Conservation (phyloP, 179 eudicot genomes). For the Amaranthus tricolor region DNA sequence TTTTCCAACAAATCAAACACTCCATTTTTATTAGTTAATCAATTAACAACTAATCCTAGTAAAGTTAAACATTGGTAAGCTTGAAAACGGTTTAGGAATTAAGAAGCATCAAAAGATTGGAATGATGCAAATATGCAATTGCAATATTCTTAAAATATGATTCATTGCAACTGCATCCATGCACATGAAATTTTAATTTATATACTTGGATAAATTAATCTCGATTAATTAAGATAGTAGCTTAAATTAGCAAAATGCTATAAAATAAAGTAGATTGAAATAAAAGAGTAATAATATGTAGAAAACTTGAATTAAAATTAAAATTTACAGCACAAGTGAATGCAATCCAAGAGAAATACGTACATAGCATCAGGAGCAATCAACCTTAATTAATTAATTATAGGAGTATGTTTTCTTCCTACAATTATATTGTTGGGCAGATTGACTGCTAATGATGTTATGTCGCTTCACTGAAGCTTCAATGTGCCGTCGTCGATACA, state of each 20-base stretch:
- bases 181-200: neutral
- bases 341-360: conserved; percentile 16
- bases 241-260: neutral
- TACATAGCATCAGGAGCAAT: conserved; percentile 91
- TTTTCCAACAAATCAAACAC: no score
- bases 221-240: conserved; percentile 9
- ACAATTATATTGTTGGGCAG: conserved; percentile 40
- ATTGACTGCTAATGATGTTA: conserved; percentile 91
- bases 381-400: conserved; percentile 56
- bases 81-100: no score
- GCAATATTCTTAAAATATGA: no score
- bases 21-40: no score
- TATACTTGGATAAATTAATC: conserved; percentile 1
- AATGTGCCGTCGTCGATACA: conserved; percentile 12
- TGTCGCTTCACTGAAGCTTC: conserved; percentile 32
- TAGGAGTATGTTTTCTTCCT: conserved; percentile 3
- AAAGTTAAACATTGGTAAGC: no score
- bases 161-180: no score
- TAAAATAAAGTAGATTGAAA: conserved; percentile 12
- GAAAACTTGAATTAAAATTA: conserved; percentile 3
- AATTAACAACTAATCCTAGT: no score
- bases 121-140: no score
- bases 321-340: conserved; percentile 22
- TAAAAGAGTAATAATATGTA: neutral
- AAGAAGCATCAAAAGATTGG: no score